Evolutionary conservation across 495 filamentous ascomycete species (phyloP), one percentile per base, ranked within the genome.

Genomic region (Neurospora hispaniola): DNA sequence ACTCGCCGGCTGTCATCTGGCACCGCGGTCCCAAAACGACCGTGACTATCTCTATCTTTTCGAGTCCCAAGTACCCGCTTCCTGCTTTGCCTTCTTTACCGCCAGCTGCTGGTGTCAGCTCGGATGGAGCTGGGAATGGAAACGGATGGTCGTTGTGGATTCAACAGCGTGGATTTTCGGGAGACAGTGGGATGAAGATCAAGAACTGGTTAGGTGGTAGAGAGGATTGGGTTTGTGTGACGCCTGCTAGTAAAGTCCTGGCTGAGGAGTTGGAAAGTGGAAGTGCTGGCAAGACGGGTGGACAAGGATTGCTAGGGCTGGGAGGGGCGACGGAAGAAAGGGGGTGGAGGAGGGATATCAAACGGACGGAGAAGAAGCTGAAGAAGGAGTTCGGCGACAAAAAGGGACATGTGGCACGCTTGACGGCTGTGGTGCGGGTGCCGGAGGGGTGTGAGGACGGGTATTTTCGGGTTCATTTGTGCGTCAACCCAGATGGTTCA

Each of bases 271-370:
- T 90, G 5, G 80, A 82, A 0, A 78, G 82, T 3, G 76, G 78
- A 10, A 86, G 88, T 46, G 54, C 54, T 1, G 35, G 6, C 2
- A 62, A 62, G 1, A 35, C 27, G 20, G 23, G 18, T 2, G 43
- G 43, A 20, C 43, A 46, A 16, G 54, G 54, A 14, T 14, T 62
- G 7, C 1, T 62, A 18, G 23, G 27, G 2, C 3, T 66, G 3
- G 54, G 54, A 2, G 54, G 27, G 12, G 27, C 23, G 6, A 62
- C 54, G 14, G 54, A 66, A 1, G 90, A 91, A 73, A 83, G 89
- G 31, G 87, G 86, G 35, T 91, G 90, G 89, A 88, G 91, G 77
- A 82, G 90, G 54, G 90, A 92, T 75, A 89, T 92, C 69, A 82
- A 80, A 31, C 86, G 87, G 54, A 89, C 90, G 44, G 73, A 77